Base-by-base conservation (phyloP, 257 asterid species). In the Solanum pinnatisectum region DNA sequence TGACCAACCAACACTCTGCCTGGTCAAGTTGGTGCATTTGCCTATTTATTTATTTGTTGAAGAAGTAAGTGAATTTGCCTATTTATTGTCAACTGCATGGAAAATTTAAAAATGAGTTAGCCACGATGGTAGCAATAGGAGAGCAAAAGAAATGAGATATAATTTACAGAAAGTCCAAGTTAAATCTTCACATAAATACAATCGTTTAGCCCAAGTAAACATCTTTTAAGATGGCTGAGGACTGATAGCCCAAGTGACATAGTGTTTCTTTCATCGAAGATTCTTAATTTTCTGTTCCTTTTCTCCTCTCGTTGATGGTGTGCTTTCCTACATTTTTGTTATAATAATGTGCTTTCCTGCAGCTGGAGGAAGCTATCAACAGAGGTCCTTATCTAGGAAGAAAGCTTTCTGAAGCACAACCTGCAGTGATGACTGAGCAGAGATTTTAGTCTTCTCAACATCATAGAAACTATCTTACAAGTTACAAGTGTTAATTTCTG, bases 311-410 rank as follows among this genome's bases (percentile, higher is more conserved):
- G 44, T 30, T 10, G 27, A 82, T 5, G 1, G 15, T 15, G 60
- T 27, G 42, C 70, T 49, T 82, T 49, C 44, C 8, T 82, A 30
- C 85, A 49, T 79, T 8, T 79, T 40, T 44, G 16, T 8, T 79
- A 79, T 79, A 44, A 79, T 46, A 3, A 4, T 81, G 85, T 49
- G 30, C 10, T 82, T 15, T 82, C 11, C 30, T 30, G 86, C 96
- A 97, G 99, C 93, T 96, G 60, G 92, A 94, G 89, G 98, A 95
- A 92, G 96, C 99, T 84, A 92, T 97, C 87, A 91, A 86, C 90
- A 95, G 94, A 90, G 99, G 99, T 27, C 99, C 99, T 87, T 97
- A 92, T 87, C 91, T 89, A 8, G 95, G 89, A 27, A 94, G 93
- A 89, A 94, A 90, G 90, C 95, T 49, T 10, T 76, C 87, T 23